These are phyloP conservation scores for Massariosphaeria phaeospora DNA, from an alignment of 495 filamentous ascomycete species.

Conservation along the genomic window DNA sequence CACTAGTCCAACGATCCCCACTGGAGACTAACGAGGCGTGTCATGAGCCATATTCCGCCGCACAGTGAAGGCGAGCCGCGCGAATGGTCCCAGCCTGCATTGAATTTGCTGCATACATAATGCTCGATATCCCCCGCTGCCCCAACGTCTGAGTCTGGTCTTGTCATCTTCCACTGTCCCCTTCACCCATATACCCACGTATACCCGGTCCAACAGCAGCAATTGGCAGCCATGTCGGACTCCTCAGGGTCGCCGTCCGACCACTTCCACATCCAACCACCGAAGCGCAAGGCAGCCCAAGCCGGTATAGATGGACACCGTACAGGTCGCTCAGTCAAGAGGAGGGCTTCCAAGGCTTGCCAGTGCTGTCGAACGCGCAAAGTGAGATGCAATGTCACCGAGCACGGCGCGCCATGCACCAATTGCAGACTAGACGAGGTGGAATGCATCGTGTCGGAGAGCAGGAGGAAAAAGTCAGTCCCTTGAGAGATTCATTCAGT, in stretches of 20 bases:
- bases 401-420: slow-evolving; percentile 78
- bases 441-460: slow-evolving; percentile 83
- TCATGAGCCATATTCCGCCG: slow-evolving; percentile 31
- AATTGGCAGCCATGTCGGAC: slow-evolving; percentile 27
- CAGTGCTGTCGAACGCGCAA: slow-evolving; percentile 82
- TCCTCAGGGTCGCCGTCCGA: slow-evolving; percentile 32
- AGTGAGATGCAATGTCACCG: slow-evolving; percentile 90
- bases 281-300: slow-evolving; percentile 41
- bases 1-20: slow-evolving; percentile 24
- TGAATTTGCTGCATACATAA: slow-evolving; percentile 33
- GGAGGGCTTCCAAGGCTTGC: slow-evolving; percentile 81
- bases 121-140: slow-evolving; percentile 2
- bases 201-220: not conserved
- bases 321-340: slow-evolving; percentile 55
- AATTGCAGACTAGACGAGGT: slow-evolving; percentile 88
- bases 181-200: not conserved
- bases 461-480: slow-evolving; percentile 81
- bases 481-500: slow-evolving; percentile 50
- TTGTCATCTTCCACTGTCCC: slow-evolving; percentile 3
- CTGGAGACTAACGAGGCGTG: slow-evolving; percentile 23
- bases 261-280: slow-evolving; percentile 26
- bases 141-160: slow-evolving; percentile 7
- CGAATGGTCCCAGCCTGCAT: slow-evolving; percentile 13
- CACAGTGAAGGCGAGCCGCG: slow-evolving; percentile 16
- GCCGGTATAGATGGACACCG: slow-evolving; percentile 39